Base-by-base conservation (phyloP, 257 asterid species). In the Eucommia ulmoides region DNA sequence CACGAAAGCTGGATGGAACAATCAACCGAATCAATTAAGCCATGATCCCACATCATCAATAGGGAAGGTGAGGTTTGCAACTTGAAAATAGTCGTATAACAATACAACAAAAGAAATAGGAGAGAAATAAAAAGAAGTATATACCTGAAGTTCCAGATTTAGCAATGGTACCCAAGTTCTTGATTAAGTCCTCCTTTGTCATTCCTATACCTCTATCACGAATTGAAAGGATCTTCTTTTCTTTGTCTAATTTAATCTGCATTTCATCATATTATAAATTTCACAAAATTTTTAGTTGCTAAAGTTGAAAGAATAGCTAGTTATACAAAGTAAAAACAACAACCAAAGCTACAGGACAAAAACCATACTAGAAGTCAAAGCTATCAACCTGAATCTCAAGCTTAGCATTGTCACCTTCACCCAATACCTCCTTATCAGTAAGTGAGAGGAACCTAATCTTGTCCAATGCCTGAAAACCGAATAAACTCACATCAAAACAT, bases 81-180 rank as follows among this genome's bases (percentile, higher is more conserved):
- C 44, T 35, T 2, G 2, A 35, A 35, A 10, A 35, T 10, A 3
- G 11, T 35, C 44, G 15, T 15, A 15, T 35, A 10, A 10, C n/a
- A n/a, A n/a, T n/a, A n/a, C n/a, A n/a, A n/a, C n/a, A n/a, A n/a
- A n/a, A n/a, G n/a, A n/a, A n/a, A n/a, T n/a, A n/a, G n/a, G n/a
- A n/a, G n/a, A n/a, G n/a, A n/a, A n/a, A n/a, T n/a, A n/a, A n/a
- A n/a, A n/a, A n/a, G n/a, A n/a, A 1, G 19, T 16, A 54, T 16
- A 22, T 65, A 89, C 97, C 97, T 76, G 94, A 89, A 55, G 98
- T 89, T 72, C 98, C 94, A 56, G 98, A 89, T 50, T 89, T 89
- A 23, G 98, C 98, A 45, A 89, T 89, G 54, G 98, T 89, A 29
- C 98, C 98, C 93, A 89, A 70, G 59, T 85, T 85, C 83, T 89